Conservation (phyloP, 345 rosid genomes). For the Barbarea vulgaris region DNA sequence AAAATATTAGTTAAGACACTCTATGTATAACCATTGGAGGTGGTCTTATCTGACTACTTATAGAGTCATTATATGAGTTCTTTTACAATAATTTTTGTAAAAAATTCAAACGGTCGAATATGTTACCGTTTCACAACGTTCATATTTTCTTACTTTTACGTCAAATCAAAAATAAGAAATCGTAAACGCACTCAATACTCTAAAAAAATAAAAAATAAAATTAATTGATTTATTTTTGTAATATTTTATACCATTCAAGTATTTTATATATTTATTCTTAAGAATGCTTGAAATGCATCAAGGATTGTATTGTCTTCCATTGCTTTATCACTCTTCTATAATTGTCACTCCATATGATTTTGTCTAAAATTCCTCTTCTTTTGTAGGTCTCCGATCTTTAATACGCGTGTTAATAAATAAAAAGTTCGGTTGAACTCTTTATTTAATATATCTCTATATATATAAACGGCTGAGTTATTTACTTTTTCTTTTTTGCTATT, state of each 20-base stretch:
- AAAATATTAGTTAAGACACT: too few species aligned
- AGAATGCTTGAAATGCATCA: not conserved
- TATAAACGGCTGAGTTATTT: too few species aligned
- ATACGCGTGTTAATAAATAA: not conserved
- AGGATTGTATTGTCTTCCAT: too few species aligned
- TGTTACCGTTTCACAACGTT: slow-evolving; percentile 4
- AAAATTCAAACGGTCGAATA: not conserved
- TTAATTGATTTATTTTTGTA: not conserved
- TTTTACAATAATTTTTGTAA: not conserved
- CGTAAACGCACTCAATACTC: not conserved
- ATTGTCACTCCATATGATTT: not conserved
- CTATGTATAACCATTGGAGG: too few species aligned
- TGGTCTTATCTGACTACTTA: not conserved
- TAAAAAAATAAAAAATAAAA: not conserved
- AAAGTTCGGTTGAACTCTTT: not conserved
- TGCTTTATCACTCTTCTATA: not conserved
- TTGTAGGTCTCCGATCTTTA: not conserved
- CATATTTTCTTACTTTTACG: not conserved
- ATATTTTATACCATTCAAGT: not conserved
- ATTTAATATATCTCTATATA: too few species aligned
- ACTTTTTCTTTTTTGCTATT: too few species aligned
- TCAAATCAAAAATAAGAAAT: not conserved
- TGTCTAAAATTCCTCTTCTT: not conserved
- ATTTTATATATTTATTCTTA: not conserved
- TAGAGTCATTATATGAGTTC: not conserved